Evolutionary conservation across 306 rosid genomes (phyloP), one percentile per base, ranked within the genome.

Genomic region (Delonix regia): DNA sequence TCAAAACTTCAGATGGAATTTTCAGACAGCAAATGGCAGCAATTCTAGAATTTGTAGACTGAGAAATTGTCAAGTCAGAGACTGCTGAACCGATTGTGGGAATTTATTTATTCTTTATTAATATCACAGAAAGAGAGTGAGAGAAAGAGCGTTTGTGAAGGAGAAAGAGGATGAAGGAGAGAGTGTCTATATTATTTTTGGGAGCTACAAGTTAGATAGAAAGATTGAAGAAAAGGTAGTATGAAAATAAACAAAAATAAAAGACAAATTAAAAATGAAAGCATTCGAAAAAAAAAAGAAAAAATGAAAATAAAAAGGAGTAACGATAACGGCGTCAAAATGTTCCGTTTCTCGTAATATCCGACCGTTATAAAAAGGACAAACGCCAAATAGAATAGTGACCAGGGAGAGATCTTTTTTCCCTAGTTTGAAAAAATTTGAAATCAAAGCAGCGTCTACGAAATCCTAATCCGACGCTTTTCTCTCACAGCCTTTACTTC

Each of bases 341-440:
- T 34, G 63, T 41, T 18, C 41, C 80, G 80, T 48, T 75, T n/a
- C 21, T 19, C 24, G 72, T 34, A 24, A 30, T 27, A 34, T 49
- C 64, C 80, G 64, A 64, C 73, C 80, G 80, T 76, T 76, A 63
- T 64, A 76, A 76, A 52, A 36, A 73, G 66, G 53, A 73, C 77
- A 73, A 55, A 24, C 65, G 52, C 66, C 33, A 21, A 14, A 73
- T 44, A 5, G 45, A 70, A 55, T 3, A 52, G 41, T n/a, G 15
- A 45, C 22, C 10, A 9, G 28, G 2, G 63, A 22, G 13, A 2
- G 19, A 66, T 39, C 71, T 41, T 66, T 67, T 48, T 66, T 12
- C 3, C 6, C n/a, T n/a, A 0, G 0, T 72, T 21, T 34, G 33
- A 57, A 48, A 75, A 56, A 45, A 60, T 22, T 51, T 51, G 65